Base-by-base conservation (phyloP, 495 filamentous ascomycete species). In the Aspergillus homomorphus region DNA sequence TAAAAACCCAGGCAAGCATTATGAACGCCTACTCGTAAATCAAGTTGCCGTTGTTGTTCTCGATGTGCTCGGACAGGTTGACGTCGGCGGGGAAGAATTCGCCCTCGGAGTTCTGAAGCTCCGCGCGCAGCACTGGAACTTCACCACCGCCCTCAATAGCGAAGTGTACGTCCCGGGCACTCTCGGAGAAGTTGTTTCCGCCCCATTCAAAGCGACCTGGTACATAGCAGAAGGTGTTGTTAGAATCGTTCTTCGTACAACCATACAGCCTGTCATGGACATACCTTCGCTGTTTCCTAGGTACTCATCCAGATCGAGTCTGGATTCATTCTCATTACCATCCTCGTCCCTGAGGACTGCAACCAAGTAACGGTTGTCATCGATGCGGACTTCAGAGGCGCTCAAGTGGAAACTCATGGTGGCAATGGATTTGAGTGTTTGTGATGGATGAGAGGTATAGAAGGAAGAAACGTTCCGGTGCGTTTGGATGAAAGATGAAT, bases 281-380 rank as follows among this genome's bases (percentile, higher is more conserved):
- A 21, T 56, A 80, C 79, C 79, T 20, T 82, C 56, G 45, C 74
- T 60, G 62, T 82, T 81, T 48, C 77, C 79, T 43, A 82, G 63
- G 28, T 66, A 30, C 0, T 54, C 4, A 65, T 81, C 71, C 49
- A 82, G 68, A 49, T 82, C 66, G 19, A 79, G 18, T 50, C 64
- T 60, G 12, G 78, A 66, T 0, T 78, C 66, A 12, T 65, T 44
- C 45, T 58, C 45, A 6, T 76, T 61, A 18, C 70, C 75, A 0
- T 73, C 60, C 3, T 19, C 63, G 44, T 68, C 66, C 8, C 16
- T 14, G 9, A 75, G 71, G 1, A 20, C 30, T 33, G 77, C 78
- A 20, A 64, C 54, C 51, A 82, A 73, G 56, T 76, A 73, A 53
- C 75, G 69, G 54, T 62, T 69, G 54, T 80, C 73, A 9, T 74